These are phyloP conservation scores for Ceratocystis huliohia DNA, from an alignment of 2,329 filamentous ascomycete genomes.

Conservation along the genomic window DNA sequence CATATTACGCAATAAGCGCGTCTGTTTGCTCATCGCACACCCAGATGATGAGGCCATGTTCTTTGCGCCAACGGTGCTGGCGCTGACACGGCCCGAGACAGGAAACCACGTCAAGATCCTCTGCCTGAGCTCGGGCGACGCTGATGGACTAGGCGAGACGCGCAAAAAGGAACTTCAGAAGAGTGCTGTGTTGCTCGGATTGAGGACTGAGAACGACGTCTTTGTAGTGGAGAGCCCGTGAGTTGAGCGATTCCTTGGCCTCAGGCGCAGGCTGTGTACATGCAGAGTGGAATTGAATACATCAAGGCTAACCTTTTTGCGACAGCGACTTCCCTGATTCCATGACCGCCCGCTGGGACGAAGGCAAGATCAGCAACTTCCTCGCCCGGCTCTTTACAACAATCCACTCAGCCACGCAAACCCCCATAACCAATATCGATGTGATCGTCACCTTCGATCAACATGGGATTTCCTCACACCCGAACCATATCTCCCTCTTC, in stretches of 20 bases:
- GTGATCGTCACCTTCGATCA: constrained; percentile 80
- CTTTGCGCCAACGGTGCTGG: constrained; percentile 78
- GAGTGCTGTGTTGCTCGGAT: constrained; percentile 63
- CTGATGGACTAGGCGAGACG: constrained; percentile 72
- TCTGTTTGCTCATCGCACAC: constrained; percentile 88
- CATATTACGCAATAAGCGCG: constrained; percentile 64
- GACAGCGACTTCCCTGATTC: constrained; percentile 72
- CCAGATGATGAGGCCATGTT: constrained; percentile 99
- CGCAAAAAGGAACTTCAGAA: constrained; percentile 73
- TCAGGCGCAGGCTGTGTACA: not conserved
- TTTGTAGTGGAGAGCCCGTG: constrained; percentile 71
- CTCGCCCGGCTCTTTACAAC: constrained; percentile 64
- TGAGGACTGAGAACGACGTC: constrained; percentile 64
- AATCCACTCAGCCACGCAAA: constrained; percentile 30
- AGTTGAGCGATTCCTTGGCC: constrained; percentile 23
- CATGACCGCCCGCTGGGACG: constrained; percentile 69
- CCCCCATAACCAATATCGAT: constrained; percentile 51
- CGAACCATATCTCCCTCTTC: constrained; percentile 86
- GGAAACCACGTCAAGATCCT: constrained; percentile 91
- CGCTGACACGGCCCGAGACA: constrained; percentile 64
- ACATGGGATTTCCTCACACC: constrained; percentile 72
- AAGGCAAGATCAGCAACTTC: constrained; percentile 54
- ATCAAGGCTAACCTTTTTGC: not conserved
- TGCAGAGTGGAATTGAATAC: too few species aligned
- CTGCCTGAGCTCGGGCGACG: constrained; percentile 79